These are phyloP conservation scores for Shiraia sp. DNA, from an alignment of 2,329 filamentous ascomycete species.

Conservation along the genomic window DNA sequence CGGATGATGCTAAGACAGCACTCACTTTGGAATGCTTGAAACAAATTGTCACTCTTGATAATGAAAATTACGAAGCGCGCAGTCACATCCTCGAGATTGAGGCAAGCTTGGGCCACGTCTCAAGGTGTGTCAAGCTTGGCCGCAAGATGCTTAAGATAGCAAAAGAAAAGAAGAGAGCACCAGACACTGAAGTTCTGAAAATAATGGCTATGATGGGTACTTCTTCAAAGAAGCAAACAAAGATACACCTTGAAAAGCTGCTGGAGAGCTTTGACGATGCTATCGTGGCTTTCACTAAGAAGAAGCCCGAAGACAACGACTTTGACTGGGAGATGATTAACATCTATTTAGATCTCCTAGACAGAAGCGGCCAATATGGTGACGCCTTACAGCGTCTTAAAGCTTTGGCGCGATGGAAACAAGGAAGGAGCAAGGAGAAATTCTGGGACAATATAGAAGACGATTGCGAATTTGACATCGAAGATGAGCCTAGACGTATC, in stretches of 20 bases:
- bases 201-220: slow-evolving; percentile 62
- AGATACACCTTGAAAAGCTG: slow-evolving; percentile 53
- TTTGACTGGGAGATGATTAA: slow-evolving; percentile 81
- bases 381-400: slow-evolving; percentile 73
- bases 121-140: slow-evolving; percentile 46
- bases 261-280: slow-evolving; percentile 57
- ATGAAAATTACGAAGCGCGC: slow-evolving; percentile 56
- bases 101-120: slow-evolving; percentile 48
- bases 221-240: slow-evolving; percentile 51
- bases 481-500: slow-evolving; percentile 68
- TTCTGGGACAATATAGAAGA: slow-evolving; percentile 79
- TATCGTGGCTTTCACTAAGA: slow-evolving; percentile 50
- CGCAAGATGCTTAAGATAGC: slow-evolving; percentile 58
- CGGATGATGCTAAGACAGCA: slow-evolving; percentile 30
- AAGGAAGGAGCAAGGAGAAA: slow-evolving; percentile 72
- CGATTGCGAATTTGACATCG: slow-evolving; percentile 86
- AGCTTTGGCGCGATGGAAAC: slow-evolving; percentile 75
- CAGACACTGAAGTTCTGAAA: slow-evolving; percentile 57
- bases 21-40: slow-evolving; percentile 37
- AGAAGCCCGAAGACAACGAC: slow-evolving; percentile 50
- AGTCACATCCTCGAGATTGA: slow-evolving; percentile 61
- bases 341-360: slow-evolving; percentile 81
- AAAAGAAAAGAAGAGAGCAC: slow-evolving; percentile 46
- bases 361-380: slow-evolving; percentile 63
- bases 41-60: slow-evolving; percentile 58